Base-by-base conservation (phyloP, 2,329 filamentous ascomycete genomes). In the Microcyclosporella mali region DNA sequence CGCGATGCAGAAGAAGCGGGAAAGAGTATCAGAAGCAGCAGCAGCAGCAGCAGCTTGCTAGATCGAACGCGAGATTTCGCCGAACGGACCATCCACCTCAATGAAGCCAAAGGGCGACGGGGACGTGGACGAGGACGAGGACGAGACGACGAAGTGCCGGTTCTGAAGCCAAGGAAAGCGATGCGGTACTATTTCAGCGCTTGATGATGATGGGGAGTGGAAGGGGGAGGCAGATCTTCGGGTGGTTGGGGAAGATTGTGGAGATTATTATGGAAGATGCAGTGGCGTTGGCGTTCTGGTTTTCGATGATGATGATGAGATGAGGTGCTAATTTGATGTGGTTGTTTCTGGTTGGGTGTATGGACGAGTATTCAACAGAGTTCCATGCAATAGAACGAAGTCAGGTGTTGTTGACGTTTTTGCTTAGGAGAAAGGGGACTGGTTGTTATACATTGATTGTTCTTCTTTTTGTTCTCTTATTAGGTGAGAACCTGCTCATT, bases 111-210 rank as follows among this genome's bases (percentile, higher is more conserved):
- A 36, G 40, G 33, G 28, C 30, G 35, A 33, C 38, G 15, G 32
- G 45, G 37, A 41, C 34, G 33, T 43, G 35, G 32, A 38, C 34
- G 12, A 17, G 29, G 37, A 30, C 8, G 31, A 35, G 33, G 48
- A 42, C 14, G 38, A 41, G 18, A n/a, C n/a, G 52, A 46, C 18
- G 49, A 43, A 31, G 49, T 45, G 45, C 46, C 33, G 30, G 50
- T 55, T 30, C 38, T 56, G 43, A 56, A 46, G 51, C 55, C 55
- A 37, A 52, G 48, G 45, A 57, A 47, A 41, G 51, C 44, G 19
- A 47, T 51, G 43, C 37, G 42, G 54, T 58, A 53, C 37, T 46
- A 43, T 40, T 49, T 49, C 28, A 45, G 21, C 21, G 21, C 40
- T 27, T 18, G 15, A 6, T 21, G 31, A 16, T 14, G 6, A 19